phyloP scores from a whole-genome alignment of 495 filamentous ascomycete species.

The Penicillium robsamsonii region DNA sequence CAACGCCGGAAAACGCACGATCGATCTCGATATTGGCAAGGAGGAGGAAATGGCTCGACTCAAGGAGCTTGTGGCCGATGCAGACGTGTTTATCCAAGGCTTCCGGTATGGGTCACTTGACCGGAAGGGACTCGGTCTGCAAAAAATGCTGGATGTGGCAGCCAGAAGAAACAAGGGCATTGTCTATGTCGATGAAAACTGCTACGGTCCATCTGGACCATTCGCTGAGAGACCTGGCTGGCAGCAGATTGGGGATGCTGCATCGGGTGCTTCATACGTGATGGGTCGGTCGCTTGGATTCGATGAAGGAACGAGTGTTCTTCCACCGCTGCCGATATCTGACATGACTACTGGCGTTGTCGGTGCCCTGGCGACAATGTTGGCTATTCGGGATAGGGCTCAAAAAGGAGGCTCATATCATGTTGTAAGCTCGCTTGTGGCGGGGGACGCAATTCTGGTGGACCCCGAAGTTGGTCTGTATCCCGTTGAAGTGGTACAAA shows the following conservation, averaged over 20 bases:
- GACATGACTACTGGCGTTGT: slow-evolving; percentile 65
- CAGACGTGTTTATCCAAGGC: slow-evolving; percentile 58
- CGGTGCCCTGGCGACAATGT: slow-evolving; percentile 54
- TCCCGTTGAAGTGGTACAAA: slow-evolving; percentile 18
- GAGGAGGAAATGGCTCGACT: slow-evolving; percentile 43
- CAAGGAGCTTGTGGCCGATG: slow-evolving; percentile 45
- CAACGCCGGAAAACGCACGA: slow-evolving; percentile 58
- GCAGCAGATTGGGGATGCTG: slow-evolving; percentile 49
- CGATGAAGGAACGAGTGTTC: slow-evolving; percentile 59
- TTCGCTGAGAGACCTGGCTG: slow-evolving; percentile 41
- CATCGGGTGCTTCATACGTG: slow-evolving; percentile 19
- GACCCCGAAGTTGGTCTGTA: slow-evolving; percentile 29
- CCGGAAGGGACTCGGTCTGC: slow-evolving; percentile 49
- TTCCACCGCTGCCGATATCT: slow-evolving; percentile 68
- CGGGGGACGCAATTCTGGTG: slow-evolving; percentile 21
- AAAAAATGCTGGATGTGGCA: slow-evolving; percentile 49
- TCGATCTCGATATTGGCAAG: slow-evolving; percentile 48
- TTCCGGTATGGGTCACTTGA: slow-evolving; percentile 53
- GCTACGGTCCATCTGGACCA: slow-evolving; percentile 51
- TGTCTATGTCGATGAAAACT: slow-evolving; percentile 64
- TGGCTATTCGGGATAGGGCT: slow-evolving; percentile 35
- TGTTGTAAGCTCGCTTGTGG: slow-evolving; percentile 27
- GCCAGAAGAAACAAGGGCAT: slow-evolving; percentile 50
- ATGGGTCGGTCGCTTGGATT: slow-evolving; percentile 50
- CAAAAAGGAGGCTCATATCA: slow-evolving; percentile 30